These are phyloP conservation scores for Clarkia xantiana DNA, from an alignment of 345 rosid species.

Conservation along the genomic window DNA sequence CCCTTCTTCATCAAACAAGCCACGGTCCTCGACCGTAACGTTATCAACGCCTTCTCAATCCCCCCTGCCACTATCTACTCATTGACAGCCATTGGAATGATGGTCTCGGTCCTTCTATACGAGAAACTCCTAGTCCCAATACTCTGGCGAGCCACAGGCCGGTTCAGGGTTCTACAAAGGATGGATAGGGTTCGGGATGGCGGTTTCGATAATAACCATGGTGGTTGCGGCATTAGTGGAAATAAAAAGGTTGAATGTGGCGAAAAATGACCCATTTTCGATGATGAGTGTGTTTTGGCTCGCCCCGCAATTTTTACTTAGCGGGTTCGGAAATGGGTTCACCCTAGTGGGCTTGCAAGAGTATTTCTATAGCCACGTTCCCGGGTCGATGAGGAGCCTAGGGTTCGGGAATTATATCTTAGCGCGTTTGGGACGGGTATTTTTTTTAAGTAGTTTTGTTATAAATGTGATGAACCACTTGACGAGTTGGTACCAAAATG, in stretches of 20 bases:
- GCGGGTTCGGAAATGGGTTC: conserved; percentile 44
- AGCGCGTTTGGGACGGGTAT: conserved; percentile 41
- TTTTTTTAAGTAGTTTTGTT: conserved; percentile 31
- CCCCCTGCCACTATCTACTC: conserved; percentile 32
- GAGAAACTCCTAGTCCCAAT: conserved; percentile 34
- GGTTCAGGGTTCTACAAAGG: conserved; percentile 37
- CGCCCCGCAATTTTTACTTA: conserved; percentile 30
- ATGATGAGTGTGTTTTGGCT: conserved; percentile 33
- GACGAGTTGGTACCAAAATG: conserved; percentile 29
- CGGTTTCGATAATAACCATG: conserved; percentile 23
- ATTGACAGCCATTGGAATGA: conserved; percentile 25
- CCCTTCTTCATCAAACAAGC: conserved; percentile 24
- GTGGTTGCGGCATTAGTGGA: conserved; percentile 32
- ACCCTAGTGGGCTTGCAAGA: conserved; percentile 50
- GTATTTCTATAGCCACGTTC: conserved; percentile 56
- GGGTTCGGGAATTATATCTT: conserved; percentile 44
- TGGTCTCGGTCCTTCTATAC: conserved; percentile 24
- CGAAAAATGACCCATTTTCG: conserved; percentile 3
- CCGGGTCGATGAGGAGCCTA: conserved; percentile 51
- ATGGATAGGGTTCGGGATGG: conserved; percentile 39
- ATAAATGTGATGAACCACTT: conserved; percentile 20
- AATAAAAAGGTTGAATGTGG: conserved; percentile 21
- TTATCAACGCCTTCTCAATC: conserved; percentile 19
- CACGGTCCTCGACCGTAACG: conserved; percentile 27
- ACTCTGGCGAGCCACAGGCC: conserved; percentile 19